Evolutionary conservation across 768 basidiomycete genomes (phyloP).

Genomic region (Kondoa subrosea): DNA sequence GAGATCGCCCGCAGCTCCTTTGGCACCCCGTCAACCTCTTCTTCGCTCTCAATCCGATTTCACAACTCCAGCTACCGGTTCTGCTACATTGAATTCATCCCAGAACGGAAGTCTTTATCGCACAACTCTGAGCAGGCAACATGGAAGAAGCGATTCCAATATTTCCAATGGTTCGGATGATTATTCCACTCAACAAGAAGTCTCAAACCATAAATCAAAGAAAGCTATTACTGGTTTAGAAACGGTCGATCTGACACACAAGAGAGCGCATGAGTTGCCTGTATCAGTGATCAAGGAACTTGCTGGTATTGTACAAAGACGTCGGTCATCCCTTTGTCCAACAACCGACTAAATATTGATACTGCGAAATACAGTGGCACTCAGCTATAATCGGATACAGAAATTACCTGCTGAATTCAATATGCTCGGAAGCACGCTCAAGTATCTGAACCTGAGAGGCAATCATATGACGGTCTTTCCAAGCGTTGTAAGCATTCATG

Average conservation of each 20-base stretch:
- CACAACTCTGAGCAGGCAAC: neutral
- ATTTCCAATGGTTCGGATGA: neutral
- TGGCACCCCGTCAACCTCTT: neutral
- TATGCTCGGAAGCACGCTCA: conserved; percentile 46
- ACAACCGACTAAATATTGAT: conserved; percentile 35
- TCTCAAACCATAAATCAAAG: neutral
- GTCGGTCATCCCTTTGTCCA: conserved; percentile 38
- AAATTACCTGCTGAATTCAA: conserved; percentile 60
- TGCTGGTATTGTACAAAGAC: conserved; percentile 44
- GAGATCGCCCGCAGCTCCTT: no score
- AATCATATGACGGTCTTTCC: conserved; percentile 73
- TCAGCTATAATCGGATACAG: conserved; percentile 66
- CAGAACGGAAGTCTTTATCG: neutral
- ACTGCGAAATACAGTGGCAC: conserved; percentile 48
- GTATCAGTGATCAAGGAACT: conserved; percentile 60
- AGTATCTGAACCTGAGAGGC: conserved; percentile 72
- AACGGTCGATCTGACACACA: conserved; percentile 69
- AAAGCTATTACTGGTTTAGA: conserved; percentile 29
- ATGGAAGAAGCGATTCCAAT: neutral
- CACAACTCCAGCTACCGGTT: neutral
- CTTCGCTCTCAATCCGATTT: neutral
- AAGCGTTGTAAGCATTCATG: conserved; percentile 49
- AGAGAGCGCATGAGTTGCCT: conserved; percentile 57
- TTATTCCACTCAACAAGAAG: neutral
- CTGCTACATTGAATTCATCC: neutral